These are phyloP conservation scores for Phyllosticta paracitricarpa DNA, from an alignment of 2,329 filamentous ascomycete species.

Conservation along the genomic window DNA sequence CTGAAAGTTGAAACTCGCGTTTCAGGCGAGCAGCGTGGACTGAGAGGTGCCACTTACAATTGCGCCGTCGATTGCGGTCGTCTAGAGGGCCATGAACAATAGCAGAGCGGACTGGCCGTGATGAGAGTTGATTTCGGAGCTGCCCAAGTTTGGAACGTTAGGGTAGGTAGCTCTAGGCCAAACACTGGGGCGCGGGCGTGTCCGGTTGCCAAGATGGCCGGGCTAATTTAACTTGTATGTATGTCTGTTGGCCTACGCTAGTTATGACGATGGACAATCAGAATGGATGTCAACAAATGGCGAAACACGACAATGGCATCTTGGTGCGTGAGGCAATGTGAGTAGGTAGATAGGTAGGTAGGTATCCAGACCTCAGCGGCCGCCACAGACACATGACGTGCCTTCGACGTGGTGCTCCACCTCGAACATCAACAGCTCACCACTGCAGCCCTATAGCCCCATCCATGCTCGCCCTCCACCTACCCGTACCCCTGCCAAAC, in stretches of 20 bases:
- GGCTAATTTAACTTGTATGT: background rate
- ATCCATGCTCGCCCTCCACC: background rate
- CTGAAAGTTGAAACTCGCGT: slow-evolving; percentile 2
- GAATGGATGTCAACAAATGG: background rate
- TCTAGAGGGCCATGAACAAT: background rate
- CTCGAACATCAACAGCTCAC: background rate
- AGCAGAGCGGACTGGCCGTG: background rate
- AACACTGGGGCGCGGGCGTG: background rate
- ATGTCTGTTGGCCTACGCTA: too few relatives aligned
- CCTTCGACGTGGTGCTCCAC: background rate
- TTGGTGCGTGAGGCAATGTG: too few relatives aligned
- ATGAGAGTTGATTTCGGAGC: background rate
- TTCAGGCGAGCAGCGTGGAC: slow-evolving; percentile 1
- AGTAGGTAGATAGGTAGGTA: too few relatives aligned
- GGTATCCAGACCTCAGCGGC: background rate
- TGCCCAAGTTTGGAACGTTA: background rate
- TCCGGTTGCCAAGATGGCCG: background rate
- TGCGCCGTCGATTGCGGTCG: background rate
- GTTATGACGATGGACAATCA: too few relatives aligned
- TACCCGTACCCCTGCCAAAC: background rate
- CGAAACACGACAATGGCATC: background rate
- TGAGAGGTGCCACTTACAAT: background rate
- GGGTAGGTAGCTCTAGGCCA: background rate
- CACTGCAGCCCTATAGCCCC: background rate
- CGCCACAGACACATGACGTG: background rate